Conservation (phyloP, 805 yeast genomes). For the Kodamaea neixiangensis region DNA sequence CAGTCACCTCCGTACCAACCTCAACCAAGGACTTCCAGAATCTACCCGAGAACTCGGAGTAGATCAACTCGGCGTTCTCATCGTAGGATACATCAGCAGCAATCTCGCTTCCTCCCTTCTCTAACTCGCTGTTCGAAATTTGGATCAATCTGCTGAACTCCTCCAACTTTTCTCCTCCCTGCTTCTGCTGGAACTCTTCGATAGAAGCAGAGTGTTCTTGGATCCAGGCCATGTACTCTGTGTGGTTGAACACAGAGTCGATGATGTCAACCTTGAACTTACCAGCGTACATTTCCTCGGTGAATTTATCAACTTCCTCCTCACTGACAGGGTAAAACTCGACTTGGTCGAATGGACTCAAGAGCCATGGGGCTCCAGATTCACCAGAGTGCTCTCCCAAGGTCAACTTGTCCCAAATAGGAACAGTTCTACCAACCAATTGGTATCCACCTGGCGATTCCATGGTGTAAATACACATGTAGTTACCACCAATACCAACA, state of each 20-base stretch:
- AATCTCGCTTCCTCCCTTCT: constrained; percentile 47
- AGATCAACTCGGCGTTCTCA: constrained; percentile 79
- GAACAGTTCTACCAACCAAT: constrained; percentile 93
- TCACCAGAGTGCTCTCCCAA: constrained; percentile 60
- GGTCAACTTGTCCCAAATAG: constrained; percentile 94
- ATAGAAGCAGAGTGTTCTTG: constrained; percentile 72
- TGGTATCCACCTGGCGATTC: constrained; percentile 99
- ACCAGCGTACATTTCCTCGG: constrained; percentile 80
- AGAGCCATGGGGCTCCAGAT: constrained; percentile 72
- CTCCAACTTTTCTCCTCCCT: constrained; percentile 78
- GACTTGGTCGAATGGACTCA: constrained; percentile 90
- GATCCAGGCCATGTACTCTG: constrained; percentile 76
- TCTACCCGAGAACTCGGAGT: constrained; percentile 95
- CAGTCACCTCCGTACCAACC: constrained; percentile 72
- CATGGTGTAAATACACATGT: constrained; percentile 98
- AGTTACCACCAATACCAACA: constrained; percentile 98
- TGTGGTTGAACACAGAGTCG: constrained; percentile 81
- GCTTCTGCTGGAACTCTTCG: constrained; percentile 61
- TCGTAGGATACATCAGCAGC: constrained; percentile 57
- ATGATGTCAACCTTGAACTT: constrained; percentile 71
- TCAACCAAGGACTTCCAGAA: constrained; percentile 90
- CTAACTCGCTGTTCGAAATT: constrained; percentile 74
- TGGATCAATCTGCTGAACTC: constrained; percentile 86
- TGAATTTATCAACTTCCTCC: constrained; percentile 68
- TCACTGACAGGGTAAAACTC: constrained; percentile 93